Evolutionary conservation across 2,329 filamentous ascomycete genomes (phyloP), one percentile per base, ranked within the genome.

Genomic region (Fusarium pseudograminearum): DNA sequence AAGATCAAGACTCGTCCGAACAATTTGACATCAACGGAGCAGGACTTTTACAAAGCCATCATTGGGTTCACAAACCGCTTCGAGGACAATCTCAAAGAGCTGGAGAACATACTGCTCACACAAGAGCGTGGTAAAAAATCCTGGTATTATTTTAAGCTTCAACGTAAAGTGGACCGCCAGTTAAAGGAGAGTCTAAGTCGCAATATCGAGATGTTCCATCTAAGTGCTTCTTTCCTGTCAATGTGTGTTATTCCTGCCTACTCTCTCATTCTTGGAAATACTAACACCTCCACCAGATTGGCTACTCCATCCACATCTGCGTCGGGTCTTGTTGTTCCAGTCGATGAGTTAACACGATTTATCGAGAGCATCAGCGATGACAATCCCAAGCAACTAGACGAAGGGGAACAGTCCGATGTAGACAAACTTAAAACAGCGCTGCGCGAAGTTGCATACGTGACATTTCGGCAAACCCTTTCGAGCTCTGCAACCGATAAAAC

Each of bases 171-270:
- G 15, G 61, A 65, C 40, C 38, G n/a, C 7, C 46, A 58, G 8
- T 22, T 65, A 28, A 31, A 54, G 20, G 47, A 42, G 9, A 47
- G 62, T 16, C 30, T 65, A 5, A 59, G 55, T 34, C 61, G 62
- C 12, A 65, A 65, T 18, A 47, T 58, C 11, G 53, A 65, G 15
- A 45, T 65, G 3, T 59, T 65, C 11, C 62, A 65, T n/a, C 11
- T 60, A 7, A 59, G 46, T 31, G 62, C 60, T 12, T 36, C 28
- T 12, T 53, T 20, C 3, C 12, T 65, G 14, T 34, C 42, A 4
- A 26, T 65, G 62, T 65, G 22, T 59, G 46, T 52, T 16, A 3
- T 7, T 30, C 4, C 5, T 7, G 24, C 4, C 5, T 28, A 2
- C 3, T 4, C 24, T 26, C n/a, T 12, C 22, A 11, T 4, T 14